A percentile compares a stretch with the other conserved stretches of the same genome.
These are phyloP conservation scores for Albizia julibrissin DNA, from an alignment of 306 rosid genomes.

Conservation along the genomic window DNA sequence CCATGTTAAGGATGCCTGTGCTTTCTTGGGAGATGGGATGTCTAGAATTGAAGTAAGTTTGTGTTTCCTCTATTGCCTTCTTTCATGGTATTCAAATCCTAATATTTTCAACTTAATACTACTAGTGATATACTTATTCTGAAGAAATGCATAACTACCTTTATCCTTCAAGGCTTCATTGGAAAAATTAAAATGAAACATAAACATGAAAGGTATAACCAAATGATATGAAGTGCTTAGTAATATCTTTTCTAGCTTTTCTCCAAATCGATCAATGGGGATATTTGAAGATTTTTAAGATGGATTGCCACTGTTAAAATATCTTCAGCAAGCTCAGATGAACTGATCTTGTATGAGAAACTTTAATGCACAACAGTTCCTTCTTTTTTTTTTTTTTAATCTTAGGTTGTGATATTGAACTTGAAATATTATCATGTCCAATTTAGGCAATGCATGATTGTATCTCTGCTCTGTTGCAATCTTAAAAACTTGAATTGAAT, in stretches of 20 bases:
- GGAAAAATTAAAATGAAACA: background rate
- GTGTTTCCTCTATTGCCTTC: constrained; percentile 29
- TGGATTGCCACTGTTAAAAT: background rate
- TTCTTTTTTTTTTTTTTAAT: background rate
- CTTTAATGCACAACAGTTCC: background rate
- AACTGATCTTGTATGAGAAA: constrained; percentile 1
- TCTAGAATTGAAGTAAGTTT: constrained; percentile 79
- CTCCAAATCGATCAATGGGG: background rate
- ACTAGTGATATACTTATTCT: background rate
- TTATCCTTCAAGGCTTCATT: background rate
- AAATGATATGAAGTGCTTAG: background rate
- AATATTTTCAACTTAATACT: background rate
- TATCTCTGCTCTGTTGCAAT: background rate
- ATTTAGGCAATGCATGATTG: background rate
- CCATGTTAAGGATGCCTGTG: constrained; percentile 96
- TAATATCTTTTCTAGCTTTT: background rate
- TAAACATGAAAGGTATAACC: background rate
- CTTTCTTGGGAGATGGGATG: constrained; percentile 98
- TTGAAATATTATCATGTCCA: background rate
- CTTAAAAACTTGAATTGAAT: constrained; percentile 7
- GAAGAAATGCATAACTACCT: background rate
- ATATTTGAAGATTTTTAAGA: background rate
- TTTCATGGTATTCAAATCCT: background rate
- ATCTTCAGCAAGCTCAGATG: background rate
- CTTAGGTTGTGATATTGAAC: constrained; percentile 16